phyloP scores from a whole-genome alignment of 2,329 filamentous ascomycete species.

The Fusarium tanahbumbuense region DNA sequence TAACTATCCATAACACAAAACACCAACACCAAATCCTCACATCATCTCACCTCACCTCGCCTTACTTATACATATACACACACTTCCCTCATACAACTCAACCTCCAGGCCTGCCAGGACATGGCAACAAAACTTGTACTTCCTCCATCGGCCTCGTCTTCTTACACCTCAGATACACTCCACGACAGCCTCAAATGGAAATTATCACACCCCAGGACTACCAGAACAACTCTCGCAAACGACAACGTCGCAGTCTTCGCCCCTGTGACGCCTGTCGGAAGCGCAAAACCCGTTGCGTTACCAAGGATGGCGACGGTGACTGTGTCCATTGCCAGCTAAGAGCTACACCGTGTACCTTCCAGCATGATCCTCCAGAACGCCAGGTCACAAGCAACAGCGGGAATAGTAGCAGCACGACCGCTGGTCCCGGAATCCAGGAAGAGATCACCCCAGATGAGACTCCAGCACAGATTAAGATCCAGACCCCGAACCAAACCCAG shows the following conservation, averaged over 20 bases:
- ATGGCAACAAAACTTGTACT: conserved; percentile 5
- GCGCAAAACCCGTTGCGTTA: conserved; percentile 51
- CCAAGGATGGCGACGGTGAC: conserved; percentile 45
- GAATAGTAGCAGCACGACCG: conserved; percentile 22
- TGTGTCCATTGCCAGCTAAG: conserved; percentile 48
- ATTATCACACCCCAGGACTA: conserved; percentile 50
- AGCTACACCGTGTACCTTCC: conserved; percentile 47
- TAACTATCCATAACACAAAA: neutral
- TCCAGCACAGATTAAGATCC: conserved; percentile 1
- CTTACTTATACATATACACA: neutral
- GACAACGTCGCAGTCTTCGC: conserved; percentile 46
- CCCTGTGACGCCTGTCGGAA: conserved; percentile 51
- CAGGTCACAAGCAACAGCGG: conserved; percentile 37
- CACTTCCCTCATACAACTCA: neutral
- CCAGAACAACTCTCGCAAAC: conserved; percentile 46
- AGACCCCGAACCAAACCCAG: conserved; percentile 17
- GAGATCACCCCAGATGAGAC: conserved; percentile 31
- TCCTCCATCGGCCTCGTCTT: conserved; percentile 7
- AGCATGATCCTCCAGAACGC: conserved; percentile 46
- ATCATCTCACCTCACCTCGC: neutral
- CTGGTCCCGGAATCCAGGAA: conserved; percentile 27
- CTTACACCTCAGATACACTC: conserved; percentile 5
- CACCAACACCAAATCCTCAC: conserved; percentile 1
- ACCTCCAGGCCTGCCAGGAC: neutral
- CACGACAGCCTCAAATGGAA: conserved; percentile 44